Evolutionary conservation across 2,329 filamentous ascomycete species (phyloP), one percentile per base, ranked within the genome.

Genomic region (Hypomyces rosellus): DNA sequence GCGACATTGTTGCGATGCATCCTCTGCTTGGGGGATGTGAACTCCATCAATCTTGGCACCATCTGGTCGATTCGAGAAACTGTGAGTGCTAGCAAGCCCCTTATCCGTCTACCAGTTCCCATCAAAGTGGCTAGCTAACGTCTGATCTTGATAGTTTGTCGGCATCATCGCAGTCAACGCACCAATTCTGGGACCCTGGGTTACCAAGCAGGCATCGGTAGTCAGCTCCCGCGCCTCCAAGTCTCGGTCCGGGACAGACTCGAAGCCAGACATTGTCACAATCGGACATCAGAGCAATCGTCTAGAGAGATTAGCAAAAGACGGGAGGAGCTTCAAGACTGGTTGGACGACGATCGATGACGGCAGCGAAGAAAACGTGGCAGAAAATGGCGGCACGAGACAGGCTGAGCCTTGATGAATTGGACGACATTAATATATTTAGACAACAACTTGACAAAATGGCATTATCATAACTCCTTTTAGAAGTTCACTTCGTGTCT

Each of bases 21-120:
- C 13, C 46, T 60, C 5, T 61, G 53, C 20, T 47, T 61, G 5
- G 37, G 48, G 34, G 53, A 60, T 39, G 54, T 55, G 11, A 37
- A 43, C 22, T 51, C 56, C 15, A 56, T 61, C 14, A 57, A 61
- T 40, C 50, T 61, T 2, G 55, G 54, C 8, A 61, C 57, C 14
- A 61, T 61, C 20, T 61, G 58, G 58, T 57, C 59, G 3, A 61
- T 61, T 45, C 57, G 59, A 51, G 58, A 61, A 49, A 61, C 58
- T 6, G 57, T 58, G 39, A 54, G 55, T 30, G 20, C 18, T 22
- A 15, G 11, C 1, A 34, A 8, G 20, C 1, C 34, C 1, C 14
- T 18, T 2, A 5, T 11, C 20, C n/a, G 1, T 7, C 5, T 6
- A 3, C 6, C 11, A 6, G 11, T 36, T 37, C n/a, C 38, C 42